These are phyloP conservation scores for Paecilomyces sp. DNA, from an alignment of 2,329 filamentous ascomycete species.

Conservation along the genomic window DNA sequence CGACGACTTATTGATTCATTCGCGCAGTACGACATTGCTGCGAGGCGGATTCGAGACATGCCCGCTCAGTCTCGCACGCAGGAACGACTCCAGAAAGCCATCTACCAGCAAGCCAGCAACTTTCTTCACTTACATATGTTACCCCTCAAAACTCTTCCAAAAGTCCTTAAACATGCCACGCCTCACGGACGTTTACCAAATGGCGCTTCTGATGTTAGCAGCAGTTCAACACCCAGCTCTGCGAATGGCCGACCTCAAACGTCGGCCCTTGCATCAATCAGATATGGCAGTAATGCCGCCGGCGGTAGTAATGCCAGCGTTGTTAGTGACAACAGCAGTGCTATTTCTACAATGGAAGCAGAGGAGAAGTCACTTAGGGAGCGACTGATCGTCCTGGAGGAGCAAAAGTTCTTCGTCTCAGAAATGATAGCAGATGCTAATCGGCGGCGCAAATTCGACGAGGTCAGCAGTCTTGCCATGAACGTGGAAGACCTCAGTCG, in stretches of 20 bases:
- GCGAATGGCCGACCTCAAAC: slow-evolving; percentile 20
- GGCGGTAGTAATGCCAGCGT: slow-evolving; percentile 46
- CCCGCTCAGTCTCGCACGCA: slow-evolving; percentile 67
- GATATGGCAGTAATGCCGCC: slow-evolving; percentile 46
- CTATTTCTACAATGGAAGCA: slow-evolving; percentile 62
- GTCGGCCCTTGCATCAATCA: slow-evolving; percentile 52
- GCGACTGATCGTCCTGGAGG: slow-evolving; percentile 74
- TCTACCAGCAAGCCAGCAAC: slow-evolving; percentile 72
- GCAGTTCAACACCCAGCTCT: slow-evolving; percentile 11
- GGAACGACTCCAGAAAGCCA: slow-evolving; percentile 66
- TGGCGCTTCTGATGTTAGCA: slow-evolving; percentile 14
- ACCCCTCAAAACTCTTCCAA: slow-evolving; percentile 68
- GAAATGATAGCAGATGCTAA: slow-evolving; percentile 77
- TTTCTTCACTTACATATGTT: slow-evolving; percentile 91
- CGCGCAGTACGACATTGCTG: slow-evolving; percentile 75
- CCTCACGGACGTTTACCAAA: slow-evolving; percentile 37
- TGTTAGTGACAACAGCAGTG: slow-evolving; percentile 47
- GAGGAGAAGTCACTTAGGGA: slow-evolving; percentile 81
- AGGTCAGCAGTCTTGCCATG: slow-evolving; percentile 69
- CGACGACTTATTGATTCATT: slow-evolving; percentile 85
- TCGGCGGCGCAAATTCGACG: slow-evolving; percentile 72
- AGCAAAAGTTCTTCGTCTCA: slow-evolving; percentile 82
- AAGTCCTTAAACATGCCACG: slow-evolving; percentile 57
- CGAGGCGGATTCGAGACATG: slow-evolving; percentile 72
- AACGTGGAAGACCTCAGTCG: slow-evolving; percentile 75